Percentiles rank a stretch among this genome's conserved stretches.
These are phyloP conservation scores for Tricholoma flavovirens DNA, from an alignment of 768 basidiomycete species.

Conservation along the genomic window DNA sequence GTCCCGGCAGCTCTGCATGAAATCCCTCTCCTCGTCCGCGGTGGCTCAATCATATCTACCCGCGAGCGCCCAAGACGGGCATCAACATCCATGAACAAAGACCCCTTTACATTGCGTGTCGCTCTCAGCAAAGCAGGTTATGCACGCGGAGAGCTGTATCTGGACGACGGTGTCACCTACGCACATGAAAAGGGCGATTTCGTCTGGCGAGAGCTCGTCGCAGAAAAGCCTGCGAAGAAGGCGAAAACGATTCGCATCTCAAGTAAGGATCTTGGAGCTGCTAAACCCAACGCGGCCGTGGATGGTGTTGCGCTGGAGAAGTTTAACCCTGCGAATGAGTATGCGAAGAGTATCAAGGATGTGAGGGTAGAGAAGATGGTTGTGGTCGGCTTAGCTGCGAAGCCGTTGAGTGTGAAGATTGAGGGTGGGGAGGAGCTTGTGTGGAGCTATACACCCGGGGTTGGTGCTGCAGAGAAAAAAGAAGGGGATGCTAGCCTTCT, in stretches of 20 bases:
- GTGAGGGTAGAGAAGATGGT: slow-evolving; percentile 83
- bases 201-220: slow-evolving; percentile 75
- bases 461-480: slow-evolving; percentile 47
- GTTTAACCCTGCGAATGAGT: slow-evolving; percentile 59
- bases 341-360: slow-evolving; percentile 54
- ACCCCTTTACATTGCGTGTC: slow-evolving; percentile 89
- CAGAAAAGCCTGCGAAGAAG: slow-evolving; percentile 41
- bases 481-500: slow-evolving; percentile 66
- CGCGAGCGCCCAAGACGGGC: slow-evolving; percentile 84
- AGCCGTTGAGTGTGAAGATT: slow-evolving; percentile 57
- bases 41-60: slow-evolving; percentile 85
- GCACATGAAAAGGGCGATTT: slow-evolving; percentile 70
- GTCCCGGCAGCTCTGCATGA: slow-evolving; percentile 77
- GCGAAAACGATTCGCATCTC: slow-evolving; percentile 38
- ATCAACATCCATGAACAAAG: slow-evolving; percentile 81
- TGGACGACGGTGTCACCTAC: slow-evolving; percentile 91
- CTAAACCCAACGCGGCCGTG: slow-evolving; percentile 40
- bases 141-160: slow-evolving; percentile 84
- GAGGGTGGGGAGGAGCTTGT: slow-evolving; percentile 47
- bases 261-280: slow-evolving; percentile 49
- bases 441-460: slow-evolving; percentile 65
- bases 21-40: slow-evolving; percentile 82
- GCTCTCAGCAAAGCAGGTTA: slow-evolving; percentile 56
- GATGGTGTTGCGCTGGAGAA: slow-evolving; percentile 42
- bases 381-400: slow-evolving; percentile 61